Conservation (phyloP, 352 stramenopile species). For the Bremia lactucae region DNA sequence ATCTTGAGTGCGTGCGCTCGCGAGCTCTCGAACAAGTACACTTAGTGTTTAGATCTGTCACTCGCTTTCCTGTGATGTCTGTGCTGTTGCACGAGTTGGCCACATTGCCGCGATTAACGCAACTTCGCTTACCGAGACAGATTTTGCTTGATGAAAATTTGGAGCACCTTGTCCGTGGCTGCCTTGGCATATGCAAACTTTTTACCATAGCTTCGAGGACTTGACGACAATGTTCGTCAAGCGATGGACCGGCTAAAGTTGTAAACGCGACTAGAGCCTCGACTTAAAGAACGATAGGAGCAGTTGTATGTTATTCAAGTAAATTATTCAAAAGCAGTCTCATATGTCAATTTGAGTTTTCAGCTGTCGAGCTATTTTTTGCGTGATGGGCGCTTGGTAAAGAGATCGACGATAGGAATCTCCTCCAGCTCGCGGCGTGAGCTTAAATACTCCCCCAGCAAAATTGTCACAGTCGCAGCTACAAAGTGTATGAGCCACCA, state of each 20-base stretch:
- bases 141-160: constrained; percentile 64
- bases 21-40: constrained; percentile 36
- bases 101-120: constrained; percentile 40
- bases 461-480: constrained; percentile 58
- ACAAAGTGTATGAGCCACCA: constrained; percentile 79
- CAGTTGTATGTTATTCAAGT: constrained; percentile 5
- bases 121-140: constrained; percentile 47
- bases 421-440: constrained; percentile 80
- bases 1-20: constrained; percentile 53
- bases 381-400: constrained; percentile 45
- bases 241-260: constrained; percentile 60
- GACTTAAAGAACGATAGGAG: constrained; percentile 13
- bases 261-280: constrained; percentile 65
- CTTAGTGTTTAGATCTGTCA: constrained; percentile 62
- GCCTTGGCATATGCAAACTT: constrained; percentile 43
- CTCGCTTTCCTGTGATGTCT: constrained; percentile 36
- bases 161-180: constrained; percentile 60
- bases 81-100: constrained; percentile 50
- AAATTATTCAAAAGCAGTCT: no score
- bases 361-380: constrained; percentile 20
- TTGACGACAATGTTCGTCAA: constrained; percentile 43
- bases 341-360: background rate
- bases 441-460: constrained; percentile 84
- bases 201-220: constrained; percentile 35
- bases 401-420: constrained; percentile 84